phyloP scores from a whole-genome alignment of 2,329 filamentous ascomycete genomes.

The Nannizzia gypsea region DNA sequence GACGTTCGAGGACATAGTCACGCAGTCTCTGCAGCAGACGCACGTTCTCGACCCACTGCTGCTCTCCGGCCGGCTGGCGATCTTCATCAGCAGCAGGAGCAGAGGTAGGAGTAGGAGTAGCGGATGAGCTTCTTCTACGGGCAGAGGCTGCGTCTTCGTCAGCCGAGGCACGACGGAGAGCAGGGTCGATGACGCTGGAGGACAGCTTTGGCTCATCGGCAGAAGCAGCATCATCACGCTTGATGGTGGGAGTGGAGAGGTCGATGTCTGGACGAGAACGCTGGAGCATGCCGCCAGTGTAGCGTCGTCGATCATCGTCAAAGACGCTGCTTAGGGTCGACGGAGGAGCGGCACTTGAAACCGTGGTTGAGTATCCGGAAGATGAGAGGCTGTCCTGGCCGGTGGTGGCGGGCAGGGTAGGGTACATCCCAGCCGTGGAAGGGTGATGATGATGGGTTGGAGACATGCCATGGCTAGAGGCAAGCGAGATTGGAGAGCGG shows the following conservation, averaged over 20 bases:
- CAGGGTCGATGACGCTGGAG: conserved; percentile 33
- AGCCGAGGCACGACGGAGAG: conserved; percentile 20
- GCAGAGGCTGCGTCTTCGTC: conserved; percentile 7
- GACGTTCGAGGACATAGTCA: conserved; percentile 44
- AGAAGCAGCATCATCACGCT: background rate
- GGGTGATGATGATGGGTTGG: conserved; percentile 32
- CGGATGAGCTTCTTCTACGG: conserved; percentile 11
- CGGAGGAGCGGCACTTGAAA: conserved; percentile 48
- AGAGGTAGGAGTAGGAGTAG: background rate
- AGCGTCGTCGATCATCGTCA: conserved; percentile 48
- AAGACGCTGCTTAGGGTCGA: conserved; percentile 50
- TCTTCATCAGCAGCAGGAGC: conserved; percentile 4
- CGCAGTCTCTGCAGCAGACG: conserved; percentile 51
- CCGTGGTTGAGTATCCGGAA: conserved; percentile 38
- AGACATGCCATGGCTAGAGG: conserved; percentile 40
- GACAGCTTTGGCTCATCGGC: conserved; percentile 21
- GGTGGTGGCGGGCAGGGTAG: conserved; percentile 47
- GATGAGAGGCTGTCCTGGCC: conserved; percentile 44
- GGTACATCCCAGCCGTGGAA: conserved; percentile 47
- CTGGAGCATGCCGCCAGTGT: conserved; percentile 50
- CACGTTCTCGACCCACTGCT: conserved; percentile 54
- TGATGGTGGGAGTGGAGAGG: conserved; percentile 16
- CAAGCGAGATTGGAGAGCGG: conserved; percentile 47
- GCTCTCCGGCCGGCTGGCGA: conserved; percentile 22
- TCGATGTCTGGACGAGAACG: conserved; percentile 36